Percentiles rank a stretch among this genome's conserved stretches.
phyloP scores from a whole-genome alignment of 257 asterid genomes.

The Ajuga chamaepitys region DNA sequence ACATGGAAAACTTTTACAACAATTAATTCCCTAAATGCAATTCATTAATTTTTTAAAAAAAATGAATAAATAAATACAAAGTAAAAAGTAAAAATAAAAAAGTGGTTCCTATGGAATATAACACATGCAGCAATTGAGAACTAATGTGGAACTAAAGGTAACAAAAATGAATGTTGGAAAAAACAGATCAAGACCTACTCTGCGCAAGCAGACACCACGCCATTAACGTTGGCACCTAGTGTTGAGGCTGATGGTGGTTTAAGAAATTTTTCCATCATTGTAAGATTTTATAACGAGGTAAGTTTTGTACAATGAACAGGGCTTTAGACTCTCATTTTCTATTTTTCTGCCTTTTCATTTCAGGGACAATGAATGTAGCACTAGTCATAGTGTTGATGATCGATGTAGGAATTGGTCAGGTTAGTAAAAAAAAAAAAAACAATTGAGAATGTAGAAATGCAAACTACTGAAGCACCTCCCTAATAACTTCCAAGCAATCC shows the following conservation, averaged over 20 bases:
- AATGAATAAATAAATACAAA: too few species aligned
- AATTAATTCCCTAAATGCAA: neutral
- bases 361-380: neutral
- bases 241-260: too few species aligned
- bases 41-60: too few species aligned
- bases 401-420: neutral
- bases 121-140: conserved; percentile 1
- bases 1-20: neutral
- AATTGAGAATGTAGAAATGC: too few species aligned
- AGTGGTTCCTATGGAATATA: neutral
- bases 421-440: too few species aligned
- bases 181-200: neutral
- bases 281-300: neutral
- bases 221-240: too few species aligned
- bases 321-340: neutral
- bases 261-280: neutral
- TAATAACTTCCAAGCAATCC: too few species aligned
- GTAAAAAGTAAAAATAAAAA: too few species aligned
- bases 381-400: neutral
- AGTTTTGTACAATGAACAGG: neutral
- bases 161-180: neutral
- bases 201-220: neutral
- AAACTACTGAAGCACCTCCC: too few species aligned
- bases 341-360: neutral
- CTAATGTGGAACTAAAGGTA: neutral